Conservation (phyloP, 495 filamentous ascomycete species). For the Talaromyces ruber region DNA sequence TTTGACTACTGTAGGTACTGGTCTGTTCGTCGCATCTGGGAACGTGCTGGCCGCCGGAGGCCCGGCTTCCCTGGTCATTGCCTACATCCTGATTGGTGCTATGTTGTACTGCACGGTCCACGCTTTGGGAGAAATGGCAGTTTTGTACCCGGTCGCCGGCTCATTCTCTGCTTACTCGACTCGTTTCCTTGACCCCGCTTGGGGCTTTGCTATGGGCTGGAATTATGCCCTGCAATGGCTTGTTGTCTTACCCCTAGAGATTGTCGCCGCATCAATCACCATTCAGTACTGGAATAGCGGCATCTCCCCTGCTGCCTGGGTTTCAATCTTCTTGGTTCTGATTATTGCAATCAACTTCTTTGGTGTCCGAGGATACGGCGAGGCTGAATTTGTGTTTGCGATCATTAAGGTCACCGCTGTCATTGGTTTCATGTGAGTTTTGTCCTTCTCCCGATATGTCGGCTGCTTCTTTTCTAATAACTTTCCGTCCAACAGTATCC, state of each 20-base stretch:
- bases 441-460: background rate
- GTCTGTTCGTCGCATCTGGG: slow-evolving; percentile 85
- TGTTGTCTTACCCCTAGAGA: slow-evolving; percentile 77
- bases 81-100: slow-evolving; percentile 71
- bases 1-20: slow-evolving; percentile 56
- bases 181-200: slow-evolving; percentile 86
- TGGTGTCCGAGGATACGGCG: slow-evolving; percentile 80
- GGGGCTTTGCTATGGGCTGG: slow-evolving; percentile 99
- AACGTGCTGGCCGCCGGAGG: slow-evolving; percentile 69
- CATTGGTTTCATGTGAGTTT: slow-evolving; percentile 74
- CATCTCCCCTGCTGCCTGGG: slow-evolving; percentile 68
- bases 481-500: slow-evolving; percentile 39
- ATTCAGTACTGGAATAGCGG: slow-evolving; percentile 71
- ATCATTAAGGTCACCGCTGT: slow-evolving; percentile 81
- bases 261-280: slow-evolving; percentile 83
- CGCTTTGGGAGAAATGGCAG: slow-evolving; percentile 86
- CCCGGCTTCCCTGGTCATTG: slow-evolving; percentile 75
- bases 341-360: slow-evolving; percentile 80
- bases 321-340: slow-evolving; percentile 68
- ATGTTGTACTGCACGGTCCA: slow-evolving; percentile 94
- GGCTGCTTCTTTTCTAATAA: slow-evolving; percentile 10
- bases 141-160: slow-evolving; percentile 82
- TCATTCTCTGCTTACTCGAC: slow-evolving; percentile 92
- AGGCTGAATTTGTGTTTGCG: slow-evolving; percentile 85
- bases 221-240: slow-evolving; percentile 97